Evolutionary conservation across 176 grass and related monocot genomes (phyloP), one percentile per base, ranked within the genome.

Genomic region (Ampelocalamus luodianensis): DNA sequence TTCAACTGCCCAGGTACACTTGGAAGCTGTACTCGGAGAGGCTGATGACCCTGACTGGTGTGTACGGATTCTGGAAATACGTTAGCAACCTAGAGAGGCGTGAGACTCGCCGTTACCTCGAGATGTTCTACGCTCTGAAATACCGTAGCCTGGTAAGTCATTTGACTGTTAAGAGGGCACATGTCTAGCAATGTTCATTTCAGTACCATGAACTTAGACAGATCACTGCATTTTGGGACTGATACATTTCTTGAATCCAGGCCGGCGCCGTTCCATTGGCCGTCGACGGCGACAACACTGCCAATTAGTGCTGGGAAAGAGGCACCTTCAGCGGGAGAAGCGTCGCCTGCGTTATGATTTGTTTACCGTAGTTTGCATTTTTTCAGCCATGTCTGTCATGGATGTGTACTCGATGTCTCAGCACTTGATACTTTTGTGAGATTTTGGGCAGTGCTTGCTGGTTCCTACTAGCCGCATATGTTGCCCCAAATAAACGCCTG

Each of bases 11-110:
- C 65, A 97, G 94, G 88, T 98, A 98, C 87, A 98, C 96, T 63
- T 98, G 96, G 96, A 98, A 98, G 96, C 86, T 98, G 53, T 98
- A 98, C 85, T 95, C 96, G 0, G 96, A 98, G 89, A 98, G 96
- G 89, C 85, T 98, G 85, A 98, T 98, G 96, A 95, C 96, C 61
- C 78, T 98, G 83, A 92, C 96, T 20, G 96, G 93, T 81, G 96
- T 98, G 0, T 98, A 98, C 0, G 96, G 96, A 16, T 98, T 98
- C 82, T 98, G 96, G 96, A 98, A 98, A 85, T 95, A 93, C 8
- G 96, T 98, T 36, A 95, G 82, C 62, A 98, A 98, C 87, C 87
- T 98, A 0, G 96, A 98, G 80, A 95, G 96, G 86, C 93, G 93
- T 0, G 96, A 98, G 89, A 98, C 93, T 24, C 87, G 89, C 13